These are phyloP conservation scores for Suhomyces vadensis DNA, from an alignment of 805 yeast genomes.

Conservation along the genomic window DNA sequence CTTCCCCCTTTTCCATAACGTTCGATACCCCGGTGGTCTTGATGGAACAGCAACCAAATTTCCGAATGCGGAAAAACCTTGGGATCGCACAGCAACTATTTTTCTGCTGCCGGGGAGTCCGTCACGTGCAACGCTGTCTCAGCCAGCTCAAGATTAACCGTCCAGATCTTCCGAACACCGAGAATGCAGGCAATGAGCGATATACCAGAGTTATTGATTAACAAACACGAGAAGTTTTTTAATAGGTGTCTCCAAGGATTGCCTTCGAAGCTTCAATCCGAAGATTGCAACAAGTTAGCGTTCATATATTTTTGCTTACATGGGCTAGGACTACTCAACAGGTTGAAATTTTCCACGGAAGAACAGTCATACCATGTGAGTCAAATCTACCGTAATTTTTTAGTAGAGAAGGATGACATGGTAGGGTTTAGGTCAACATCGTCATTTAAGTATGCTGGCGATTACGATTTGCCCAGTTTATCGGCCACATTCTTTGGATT, in stretches of 20 bases:
- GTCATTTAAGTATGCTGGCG: constrained; percentile 37
- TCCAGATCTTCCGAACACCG: too few species aligned
- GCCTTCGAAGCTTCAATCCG: constrained; percentile 56
- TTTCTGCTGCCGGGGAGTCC: too few species aligned
- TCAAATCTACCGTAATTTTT: constrained; percentile 48
- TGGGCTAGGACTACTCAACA: constrained; percentile 54
- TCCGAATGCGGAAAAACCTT: not conserved
- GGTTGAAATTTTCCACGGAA: constrained; percentile 27
- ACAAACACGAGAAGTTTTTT: constrained; percentile 47
- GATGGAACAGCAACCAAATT: not conserved
- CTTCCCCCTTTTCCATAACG: not conserved
- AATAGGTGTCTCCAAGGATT: constrained; percentile 52
- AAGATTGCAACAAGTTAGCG: constrained; percentile 70
- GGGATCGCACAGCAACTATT: too few species aligned
- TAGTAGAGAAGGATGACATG: constrained; percentile 37
- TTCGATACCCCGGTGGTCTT: not conserved
- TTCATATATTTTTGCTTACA: constrained; percentile 68
- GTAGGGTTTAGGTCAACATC: constrained; percentile 59
- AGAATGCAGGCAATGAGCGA: not conserved
- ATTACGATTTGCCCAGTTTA: constrained; percentile 62
- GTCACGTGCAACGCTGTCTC: too few species aligned
- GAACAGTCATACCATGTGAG: constrained; percentile 34
- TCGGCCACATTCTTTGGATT: constrained; percentile 80
- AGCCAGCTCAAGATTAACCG: too few species aligned
- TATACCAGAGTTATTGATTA: not conserved